Conservation (phyloP, 2,329 filamentous ascomycete genomes). For the Claviceps pazoutovae region DNA sequence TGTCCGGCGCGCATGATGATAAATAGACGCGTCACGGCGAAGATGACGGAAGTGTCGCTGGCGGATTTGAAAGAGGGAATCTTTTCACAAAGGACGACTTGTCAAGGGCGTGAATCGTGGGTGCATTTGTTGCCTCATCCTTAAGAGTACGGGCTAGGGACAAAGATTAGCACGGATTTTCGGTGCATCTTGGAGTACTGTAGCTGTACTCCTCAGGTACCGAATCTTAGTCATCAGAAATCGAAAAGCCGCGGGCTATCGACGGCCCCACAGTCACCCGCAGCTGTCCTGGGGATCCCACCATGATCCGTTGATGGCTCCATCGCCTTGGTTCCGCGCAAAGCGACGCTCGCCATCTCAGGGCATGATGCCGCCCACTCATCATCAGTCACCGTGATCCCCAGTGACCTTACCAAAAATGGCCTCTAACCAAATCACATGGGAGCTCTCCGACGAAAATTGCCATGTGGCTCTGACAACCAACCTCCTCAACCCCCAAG, state of each 20-base stretch:
- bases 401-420: slow-evolving; percentile 1
- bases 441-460: slow-evolving; percentile 31
- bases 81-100: too few relatives aligned
- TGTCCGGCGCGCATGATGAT: slow-evolving; percentile 32
- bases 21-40: background rate
- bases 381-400: background rate
- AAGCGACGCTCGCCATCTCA: background rate
- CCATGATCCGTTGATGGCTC: background rate
- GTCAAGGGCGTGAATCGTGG: too few relatives aligned
- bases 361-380: background rate
- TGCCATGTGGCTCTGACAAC: slow-evolving; percentile 59
- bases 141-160: too few relatives aligned
- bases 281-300: too few relatives aligned
- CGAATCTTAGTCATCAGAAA: too few relatives aligned
- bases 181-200: too few relatives aligned
- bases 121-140: too few relatives aligned
- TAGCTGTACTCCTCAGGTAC: too few relatives aligned
- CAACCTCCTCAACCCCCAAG: slow-evolving; percentile 40
- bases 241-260: too few relatives aligned
- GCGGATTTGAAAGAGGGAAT: background rate
- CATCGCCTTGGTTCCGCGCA: background rate
- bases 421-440: slow-evolving; percentile 12
- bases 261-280: too few relatives aligned
- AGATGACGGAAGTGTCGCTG: background rate
- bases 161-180: too few relatives aligned